Evolutionary conservation across 345 rosid species (phyloP).

Genomic region (sweet orange (Citrus sinensis)): DNA sequence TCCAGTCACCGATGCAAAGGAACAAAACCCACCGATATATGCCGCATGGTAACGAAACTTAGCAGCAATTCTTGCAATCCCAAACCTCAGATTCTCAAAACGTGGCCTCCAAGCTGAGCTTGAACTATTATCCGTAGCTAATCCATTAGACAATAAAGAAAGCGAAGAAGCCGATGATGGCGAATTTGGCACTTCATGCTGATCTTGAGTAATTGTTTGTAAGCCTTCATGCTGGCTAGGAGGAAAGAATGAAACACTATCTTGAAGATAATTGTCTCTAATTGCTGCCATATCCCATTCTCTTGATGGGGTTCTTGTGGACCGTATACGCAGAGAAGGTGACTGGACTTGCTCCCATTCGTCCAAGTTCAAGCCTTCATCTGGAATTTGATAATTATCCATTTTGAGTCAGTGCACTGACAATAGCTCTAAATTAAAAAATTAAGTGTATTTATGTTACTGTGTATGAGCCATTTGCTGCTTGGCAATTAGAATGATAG

Average conservation of each 20-base stretch:
- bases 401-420: not conserved
- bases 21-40: constrained; percentile 24
- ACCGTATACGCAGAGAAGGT: not conserved
- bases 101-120: not conserved
- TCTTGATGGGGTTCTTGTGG: not conserved
- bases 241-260: constrained; percentile 29
- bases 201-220: constrained; percentile 1
- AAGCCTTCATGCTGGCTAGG: constrained; percentile 35
- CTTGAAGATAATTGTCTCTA: constrained; percentile 10
- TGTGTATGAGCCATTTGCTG: not conserved
- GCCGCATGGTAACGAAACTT: constrained; percentile 17
- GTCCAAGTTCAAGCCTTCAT: constrained; percentile 26
- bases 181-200: not conserved
- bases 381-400: constrained; percentile 19
- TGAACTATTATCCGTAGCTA: not conserved
- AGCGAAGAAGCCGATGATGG: constrained; percentile 11
- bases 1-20: constrained; percentile 19
- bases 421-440: not conserved
- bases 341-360: constrained; percentile 42
- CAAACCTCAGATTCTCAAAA: constrained; percentile 15
- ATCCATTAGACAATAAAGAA: not conserved
- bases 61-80: constrained; percentile 21
- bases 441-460: not conserved
- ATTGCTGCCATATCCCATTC: constrained; percentile 11
- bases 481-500: not conserved